Conservation (phyloP, 805 yeast species). For the Yamadazyma scolyti region DNA sequence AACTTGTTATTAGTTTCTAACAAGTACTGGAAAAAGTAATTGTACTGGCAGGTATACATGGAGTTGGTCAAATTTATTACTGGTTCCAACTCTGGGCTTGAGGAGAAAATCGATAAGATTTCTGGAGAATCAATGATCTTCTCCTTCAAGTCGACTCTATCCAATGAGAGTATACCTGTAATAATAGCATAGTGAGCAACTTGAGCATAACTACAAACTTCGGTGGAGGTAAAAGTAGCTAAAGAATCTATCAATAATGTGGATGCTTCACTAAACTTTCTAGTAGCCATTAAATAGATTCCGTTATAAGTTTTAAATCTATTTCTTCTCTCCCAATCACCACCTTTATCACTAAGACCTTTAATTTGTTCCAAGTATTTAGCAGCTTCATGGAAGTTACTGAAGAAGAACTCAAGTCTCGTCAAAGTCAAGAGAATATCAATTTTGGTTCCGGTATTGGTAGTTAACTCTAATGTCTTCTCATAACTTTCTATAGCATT, state of each 20-base stretch:
- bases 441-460: constrained; percentile 86
- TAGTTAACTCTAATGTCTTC: constrained; percentile 73
- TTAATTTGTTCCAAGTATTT: constrained; percentile 72
- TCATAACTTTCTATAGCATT: constrained; percentile 66
- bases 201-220: constrained; percentile 82
- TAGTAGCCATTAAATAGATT: constrained; percentile 73
- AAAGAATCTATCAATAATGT: constrained; percentile 81
- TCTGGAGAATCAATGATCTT: constrained; percentile 94
- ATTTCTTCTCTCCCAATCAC: constrained; percentile 99
- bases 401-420: constrained; percentile 85
- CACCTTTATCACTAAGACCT: constrained; percentile 86
- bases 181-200: constrained; percentile 85
- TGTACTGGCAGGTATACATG: constrained; percentile 84
- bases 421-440: constrained; percentile 79
- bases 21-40: constrained; percentile 70
- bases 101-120: constrained; percentile 72
- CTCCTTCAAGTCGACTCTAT: constrained; percentile 76
- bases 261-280: constrained; percentile 85
- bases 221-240: constrained; percentile 93
- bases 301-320: constrained; percentile 91
- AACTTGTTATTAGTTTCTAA: constrained; percentile 74
- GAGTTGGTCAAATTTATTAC: constrained; percentile 80
- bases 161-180: constrained; percentile 81
- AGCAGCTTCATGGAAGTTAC: constrained; percentile 67
- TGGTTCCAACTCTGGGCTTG: constrained; percentile 70